Base-by-base conservation (phyloP, 225 moss, liverwort and hornwort species). In the Rhytidiadelphus loreus region DNA sequence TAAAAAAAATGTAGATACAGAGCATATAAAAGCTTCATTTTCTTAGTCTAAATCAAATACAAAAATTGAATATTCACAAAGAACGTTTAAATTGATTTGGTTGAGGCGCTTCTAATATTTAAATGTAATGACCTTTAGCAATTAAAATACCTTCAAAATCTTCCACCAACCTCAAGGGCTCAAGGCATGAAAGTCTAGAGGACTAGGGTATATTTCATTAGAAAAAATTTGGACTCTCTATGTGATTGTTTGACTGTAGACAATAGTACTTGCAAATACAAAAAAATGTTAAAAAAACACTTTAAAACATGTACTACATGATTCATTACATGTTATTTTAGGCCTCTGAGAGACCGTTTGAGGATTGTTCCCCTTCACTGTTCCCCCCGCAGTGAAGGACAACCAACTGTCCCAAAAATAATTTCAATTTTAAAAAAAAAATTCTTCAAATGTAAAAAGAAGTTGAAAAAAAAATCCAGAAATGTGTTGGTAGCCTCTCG, bases 191-290 rank as follows among this genome's bases (percentile, higher is more conserved):
- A 20, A 62, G 33, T 81, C 33, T 81, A 9, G 3, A 32, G 3
- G 39, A 14, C 6, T 33, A 22, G 6, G 44, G 3, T 9, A 16
- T 15, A 62, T 44, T 3, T 62, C 39, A 39, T 69, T 22, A 11
- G 1, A 23, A 0, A 39, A 23, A 69, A n/a, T 37, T 6, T 69
- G 7, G 3, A n/a, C 3, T 39, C 23, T 69, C 4, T n/a, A 7
- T 1, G 23, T 0, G 39, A 6, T 4, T 2, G 3, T 19, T 66
- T 37, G 37, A 37, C 5, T 37, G 2, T 35, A 1, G 20, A 4
- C 4, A 61, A 7, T 2, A 29, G 3, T 61, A 14, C 29, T 13
- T 13, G 14, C 13, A 61, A 61, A 60, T 16, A 26, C 26, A 60
- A 26, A 13, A 28, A 6, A 26, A 60, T 58, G 26, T 59, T 59